Evolutionary conservation across 306 rosid species (phyloP).

Genomic region (Vigna trinervia): DNA sequence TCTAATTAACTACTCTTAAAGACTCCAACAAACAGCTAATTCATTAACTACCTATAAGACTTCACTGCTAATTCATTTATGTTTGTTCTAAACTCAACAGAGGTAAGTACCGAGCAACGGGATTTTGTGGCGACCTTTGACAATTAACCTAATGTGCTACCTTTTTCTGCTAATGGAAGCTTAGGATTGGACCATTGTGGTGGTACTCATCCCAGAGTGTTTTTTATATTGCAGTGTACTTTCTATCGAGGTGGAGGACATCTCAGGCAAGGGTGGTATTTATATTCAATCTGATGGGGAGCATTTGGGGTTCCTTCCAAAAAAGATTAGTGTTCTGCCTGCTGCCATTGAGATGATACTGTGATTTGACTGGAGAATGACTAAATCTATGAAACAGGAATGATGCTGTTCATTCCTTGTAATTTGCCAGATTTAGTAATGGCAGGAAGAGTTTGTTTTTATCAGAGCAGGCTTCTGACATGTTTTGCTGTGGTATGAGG

Average conservation of each 20-base stretch:
- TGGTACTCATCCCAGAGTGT: conserved; percentile 40
- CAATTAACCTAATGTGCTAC: conserved; percentile 8
- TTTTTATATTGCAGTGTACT: conserved; percentile 54
- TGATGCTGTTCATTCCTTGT: conserved; percentile 36
- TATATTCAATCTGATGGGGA: conserved; percentile 96
- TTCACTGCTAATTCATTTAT: too few relatives aligned
- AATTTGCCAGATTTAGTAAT: conserved; percentile 20
- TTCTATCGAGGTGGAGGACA: conserved; percentile 81
- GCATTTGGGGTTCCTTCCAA: conserved; percentile 87
- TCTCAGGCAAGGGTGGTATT: conserved; percentile 62
- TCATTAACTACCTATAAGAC: too few relatives aligned
- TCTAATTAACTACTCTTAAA: too few relatives aligned
- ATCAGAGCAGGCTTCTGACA: conserved; percentile 3
- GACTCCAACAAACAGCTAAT: too few relatives aligned
- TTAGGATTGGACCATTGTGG: conserved; percentile 12
- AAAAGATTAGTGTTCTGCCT: conserved; percentile 73
- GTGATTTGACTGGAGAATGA: conserved; percentile 47
- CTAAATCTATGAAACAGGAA: not conserved
- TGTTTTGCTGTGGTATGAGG: conserved; percentile 10
- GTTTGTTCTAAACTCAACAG: not conserved
- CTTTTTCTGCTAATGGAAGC: conserved; percentile 6
- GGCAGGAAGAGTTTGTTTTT: conserved; percentile 30
- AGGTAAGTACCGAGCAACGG: conserved; percentile 10
- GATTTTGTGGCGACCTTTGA: not conserved
- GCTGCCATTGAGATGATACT: conserved; percentile 86